Base-by-base conservation (phyloP, 164 flowering plant species). In the Macadamia integrifolia region DNA sequence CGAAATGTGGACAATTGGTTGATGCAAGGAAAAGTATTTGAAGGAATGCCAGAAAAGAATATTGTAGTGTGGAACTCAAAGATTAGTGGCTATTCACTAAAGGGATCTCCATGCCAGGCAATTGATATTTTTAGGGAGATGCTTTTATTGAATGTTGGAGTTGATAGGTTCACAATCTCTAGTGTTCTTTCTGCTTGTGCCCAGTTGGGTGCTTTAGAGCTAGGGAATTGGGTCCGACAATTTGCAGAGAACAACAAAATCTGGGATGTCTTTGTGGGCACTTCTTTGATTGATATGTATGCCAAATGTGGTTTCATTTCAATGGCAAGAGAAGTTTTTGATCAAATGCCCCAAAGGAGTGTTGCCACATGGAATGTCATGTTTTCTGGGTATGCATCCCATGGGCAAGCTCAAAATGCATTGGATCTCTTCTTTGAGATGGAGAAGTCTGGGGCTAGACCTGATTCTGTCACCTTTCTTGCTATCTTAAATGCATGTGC, bases 311-410 rank as follows among this genome's bases (percentile, higher is more conserved):
- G 70, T 28, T 42, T 17, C 11, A 65, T 71, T 28, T 13, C 18
- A 60, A 43, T 40, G 44, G 74, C 69, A 13, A 65, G 60, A 53
- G 61, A 65, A 50, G 61, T 71, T 60, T 71, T 71, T 29, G 53
- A 60, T 58, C 12, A 18, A 40, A 71, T 71, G 74, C 50, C 29
- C 17, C 29, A 65, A 10, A 71, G 59, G 42, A 65, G 17, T 71
- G 69, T 71, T 50, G 64, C 69, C 29, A 65, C 74, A 49, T 71
- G 74, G 74, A 71, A 66, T 52, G 64, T 60, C 9, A 50, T 71
- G 60, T 60, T 71, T 8, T 71, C 75, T n/a, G 75, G 75, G 15
- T 67, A 67, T 58, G 75, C 70, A 42, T 66, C 62, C 0, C 70
- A 72, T 56, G 71, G 75, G 52, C 31, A 61, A 57, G 70, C 62